Conservation (phyloP, 495 filamentous ascomycete species). For the Neurospora hispaniola region DNA sequence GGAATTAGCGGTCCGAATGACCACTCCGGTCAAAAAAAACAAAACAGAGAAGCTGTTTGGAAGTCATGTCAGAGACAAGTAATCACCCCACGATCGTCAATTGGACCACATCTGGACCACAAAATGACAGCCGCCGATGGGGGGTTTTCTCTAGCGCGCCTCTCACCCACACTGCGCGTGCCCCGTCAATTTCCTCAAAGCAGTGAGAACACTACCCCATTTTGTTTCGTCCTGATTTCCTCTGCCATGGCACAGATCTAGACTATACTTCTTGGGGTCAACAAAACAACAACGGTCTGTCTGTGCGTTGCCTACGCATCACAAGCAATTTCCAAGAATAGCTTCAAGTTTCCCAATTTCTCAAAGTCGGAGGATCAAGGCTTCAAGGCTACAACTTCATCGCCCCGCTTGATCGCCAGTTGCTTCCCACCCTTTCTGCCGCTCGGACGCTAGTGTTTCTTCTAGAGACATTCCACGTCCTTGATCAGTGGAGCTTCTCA, state of each 20-base stretch:
- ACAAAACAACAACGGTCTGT: neutral
- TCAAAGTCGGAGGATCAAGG: neutral
- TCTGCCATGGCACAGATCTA: neutral
- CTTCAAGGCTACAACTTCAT: neutral
- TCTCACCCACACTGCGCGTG: neutral
- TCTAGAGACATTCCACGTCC: slow-evolving; percentile 29
- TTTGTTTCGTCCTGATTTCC: neutral
- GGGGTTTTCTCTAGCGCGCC: neutral
- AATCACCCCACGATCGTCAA: neutral
- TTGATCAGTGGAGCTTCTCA: slow-evolving; percentile 26
- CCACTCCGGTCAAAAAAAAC: neutral
- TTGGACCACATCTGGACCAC: neutral
- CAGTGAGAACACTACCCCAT: neutral
- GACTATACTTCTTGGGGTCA: neutral
- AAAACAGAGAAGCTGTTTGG: neutral
- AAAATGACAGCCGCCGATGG: neutral
- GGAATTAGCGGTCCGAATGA: neutral
- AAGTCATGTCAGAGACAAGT: neutral
- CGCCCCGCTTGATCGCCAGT: neutral
- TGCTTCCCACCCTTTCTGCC: slow-evolving; percentile 4
- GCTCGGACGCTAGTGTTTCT: slow-evolving; percentile 21
- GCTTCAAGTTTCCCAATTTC: neutral
- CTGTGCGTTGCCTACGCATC: neutral
- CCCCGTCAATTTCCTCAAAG: neutral
- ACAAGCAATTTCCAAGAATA: neutral